phyloP scores from a whole-genome alignment of 2,329 filamentous ascomycete genomes.

The Xenoacremonium recifei region DNA sequence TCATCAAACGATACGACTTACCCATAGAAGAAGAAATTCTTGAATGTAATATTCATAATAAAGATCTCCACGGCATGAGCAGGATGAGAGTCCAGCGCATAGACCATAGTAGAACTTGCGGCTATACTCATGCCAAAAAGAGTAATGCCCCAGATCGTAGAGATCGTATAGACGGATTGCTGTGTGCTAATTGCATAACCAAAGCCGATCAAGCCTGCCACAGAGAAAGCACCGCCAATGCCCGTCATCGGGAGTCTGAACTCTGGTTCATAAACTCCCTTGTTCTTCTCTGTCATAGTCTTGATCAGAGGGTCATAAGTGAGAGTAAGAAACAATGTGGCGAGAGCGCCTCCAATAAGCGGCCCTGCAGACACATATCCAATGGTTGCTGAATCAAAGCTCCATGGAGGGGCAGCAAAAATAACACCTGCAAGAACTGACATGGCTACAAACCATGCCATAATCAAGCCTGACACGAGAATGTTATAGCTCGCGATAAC shows the following conservation, averaged over 20 bases:
- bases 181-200: constrained; percentile 1
- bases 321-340: neutral
- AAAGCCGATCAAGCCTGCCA: constrained; percentile 6
- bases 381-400: constrained; percentile 6
- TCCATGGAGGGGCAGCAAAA: constrained; percentile 8
- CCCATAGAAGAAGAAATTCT: constrained; percentile 8
- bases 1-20: neutral
- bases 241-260: constrained; percentile 4
- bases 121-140: constrained; percentile 9
- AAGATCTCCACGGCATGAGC: constrained; percentile 8
- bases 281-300: constrained; percentile 5
- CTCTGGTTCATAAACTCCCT: constrained; percentile 10
- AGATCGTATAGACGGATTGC: constrained; percentile 3
- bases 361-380: constrained; percentile 6
- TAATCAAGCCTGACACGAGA: constrained; percentile 4
- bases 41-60: constrained; percentile 11
- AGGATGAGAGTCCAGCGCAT: constrained; percentile 7
- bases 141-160: constrained; percentile 5
- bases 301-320: constrained; percentile 6
- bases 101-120: neutral
- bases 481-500: constrained; percentile 7
- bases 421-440: constrained; percentile 9
- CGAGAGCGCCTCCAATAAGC: constrained; percentile 8
- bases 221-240: constrained; percentile 1
- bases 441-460: constrained; percentile 10